Base-by-base conservation (phyloP, 75 land plant species). In the Azolla pinnata region DNA sequence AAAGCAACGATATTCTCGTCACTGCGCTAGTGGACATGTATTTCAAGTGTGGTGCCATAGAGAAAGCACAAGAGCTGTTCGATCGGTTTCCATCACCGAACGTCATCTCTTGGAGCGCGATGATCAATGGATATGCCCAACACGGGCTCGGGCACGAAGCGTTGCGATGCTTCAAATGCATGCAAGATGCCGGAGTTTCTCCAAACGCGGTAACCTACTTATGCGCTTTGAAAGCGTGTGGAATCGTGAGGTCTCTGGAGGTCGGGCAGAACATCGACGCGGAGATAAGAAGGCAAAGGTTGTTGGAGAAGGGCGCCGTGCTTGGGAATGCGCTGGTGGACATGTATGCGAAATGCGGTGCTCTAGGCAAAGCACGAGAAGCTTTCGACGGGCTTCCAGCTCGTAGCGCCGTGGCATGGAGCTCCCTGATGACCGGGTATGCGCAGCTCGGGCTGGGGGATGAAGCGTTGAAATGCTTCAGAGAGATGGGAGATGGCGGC, bases 261-360 rank as follows among this genome's bases (percentile, higher is more conserved):
- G 21, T 18, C 4, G 49, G 49, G 21, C 23, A 46, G 14, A 18
- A 46, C 3, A 17, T 46, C 2, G 23, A 46, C 17, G 17, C 2
- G 2, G 49, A 46, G 17, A 46, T 46, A 4, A 3, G 10, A 2
- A 46, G 21, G 2, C 49, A 46, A 17, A 23, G 17, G 12, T 14
- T 46, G 2, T 17, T 54, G 7, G 26, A 54, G 4, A 54, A 2
- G 17, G 24, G 27, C 56, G 24, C 16, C 24, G 29, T 50, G 18
- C 24, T 69, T 27, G 58, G 47, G 1, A 69, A 62, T 29, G 67
- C 67, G 27, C 66, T 69, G 35, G 2, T 55, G 9, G 44, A 48
- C 26, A 63, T 62, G 66, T 68, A 68, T 59, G 57, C 60, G 2
- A 57, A 40, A 44, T 65, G 54, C 44, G 62, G 63, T 16, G 27